Percentiles rank a stretch among this genome's conserved stretches.
phyloP scores from a whole-genome alignment of 352 stramenopile genomes.

The Thraustochytrium sp. region DNA sequence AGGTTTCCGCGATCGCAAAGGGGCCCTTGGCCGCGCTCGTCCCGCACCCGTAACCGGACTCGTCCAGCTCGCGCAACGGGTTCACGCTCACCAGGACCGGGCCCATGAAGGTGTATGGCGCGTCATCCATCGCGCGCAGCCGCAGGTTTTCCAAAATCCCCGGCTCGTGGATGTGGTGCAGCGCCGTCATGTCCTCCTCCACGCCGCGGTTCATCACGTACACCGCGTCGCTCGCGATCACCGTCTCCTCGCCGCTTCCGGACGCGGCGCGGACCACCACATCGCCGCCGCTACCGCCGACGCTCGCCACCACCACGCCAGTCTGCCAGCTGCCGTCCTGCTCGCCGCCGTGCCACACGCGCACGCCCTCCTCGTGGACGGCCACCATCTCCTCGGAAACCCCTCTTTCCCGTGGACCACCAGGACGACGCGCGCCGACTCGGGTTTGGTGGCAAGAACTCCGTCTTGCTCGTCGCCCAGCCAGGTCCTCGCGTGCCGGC shows the following conservation, averaged over 20 bases:
- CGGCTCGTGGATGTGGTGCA: conserved; percentile 81
- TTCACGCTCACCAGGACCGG: conserved; percentile 85
- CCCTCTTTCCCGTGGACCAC: not conserved
- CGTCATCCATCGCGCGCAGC: conserved; percentile 72
- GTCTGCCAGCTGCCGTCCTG: not conserved
- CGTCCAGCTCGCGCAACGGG: conserved; percentile 67
- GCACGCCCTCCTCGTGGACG: not conserved
- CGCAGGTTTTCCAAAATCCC: conserved; percentile 75
- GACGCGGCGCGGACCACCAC: not conserved
- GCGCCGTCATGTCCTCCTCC: conserved; percentile 74
- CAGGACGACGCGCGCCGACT: too few species aligned
- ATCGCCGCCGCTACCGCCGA: not conserved
- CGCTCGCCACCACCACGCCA: not conserved
- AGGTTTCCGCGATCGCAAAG: conserved; percentile 77
- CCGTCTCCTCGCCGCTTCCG: not conserved
- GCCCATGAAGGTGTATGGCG: conserved; percentile 85
- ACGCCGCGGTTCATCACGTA: not conserved
- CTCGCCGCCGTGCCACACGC: not conserved
- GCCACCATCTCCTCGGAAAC: not conserved
- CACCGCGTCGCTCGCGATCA: not conserved
- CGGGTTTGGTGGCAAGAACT: too few species aligned
- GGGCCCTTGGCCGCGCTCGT: conserved; percentile 69
- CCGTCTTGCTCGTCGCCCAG: too few species aligned
- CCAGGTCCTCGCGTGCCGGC: too few species aligned
- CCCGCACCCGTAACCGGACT: conserved; percentile 54